These are phyloP conservation scores for Ceratocystiopsis sp. DNA, from an alignment of 2,329 filamentous ascomycete genomes.

Conservation along the genomic window DNA sequence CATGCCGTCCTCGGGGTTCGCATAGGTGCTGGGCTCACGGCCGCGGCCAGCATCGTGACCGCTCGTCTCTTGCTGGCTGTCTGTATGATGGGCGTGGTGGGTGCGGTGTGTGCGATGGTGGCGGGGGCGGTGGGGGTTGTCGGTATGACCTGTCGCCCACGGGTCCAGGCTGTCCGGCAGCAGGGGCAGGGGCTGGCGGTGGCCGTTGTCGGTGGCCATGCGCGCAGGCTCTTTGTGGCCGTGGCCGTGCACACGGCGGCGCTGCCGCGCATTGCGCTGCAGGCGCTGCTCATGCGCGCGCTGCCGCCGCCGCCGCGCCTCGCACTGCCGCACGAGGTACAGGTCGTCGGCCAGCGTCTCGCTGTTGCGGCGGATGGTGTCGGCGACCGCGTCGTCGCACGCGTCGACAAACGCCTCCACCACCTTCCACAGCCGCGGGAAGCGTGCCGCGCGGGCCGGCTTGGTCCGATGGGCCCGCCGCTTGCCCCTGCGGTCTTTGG, in stretches of 20 bases:
- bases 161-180: conserved; percentile 1
- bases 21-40: too few relatives aligned
- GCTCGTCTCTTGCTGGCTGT: too few relatives aligned
- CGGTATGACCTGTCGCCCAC: neutral
- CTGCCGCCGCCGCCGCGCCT: conserved; percentile 1
- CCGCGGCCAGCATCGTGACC: too few relatives aligned
- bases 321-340: conserved; percentile 4
- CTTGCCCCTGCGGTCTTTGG: too few relatives aligned
- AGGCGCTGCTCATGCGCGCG: neutral
- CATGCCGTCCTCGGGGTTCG: too few relatives aligned
- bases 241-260: neutral
- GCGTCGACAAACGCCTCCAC: conserved; percentile 27
- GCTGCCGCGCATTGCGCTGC: neutral
- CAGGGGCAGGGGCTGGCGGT: conserved; percentile 9
- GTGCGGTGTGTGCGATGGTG: too few relatives aligned
- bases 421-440: conserved; percentile 22
- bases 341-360: conserved; percentile 1
- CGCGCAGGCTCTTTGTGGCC: conserved; percentile 1
- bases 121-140: too few relatives aligned
- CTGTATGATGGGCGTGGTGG: too few relatives aligned
- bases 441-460: too few relatives aligned
- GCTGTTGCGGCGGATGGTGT: conserved; percentile 2
- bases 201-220: conserved; percentile 7
- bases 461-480: too few relatives aligned
- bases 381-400: conserved; percentile 4